Percentiles rank a stretch among this genome's conserved stretches.
These are phyloP conservation scores for Ceratobasidium sp. DNA, from an alignment of 1,284 basidiomycete species.

Conservation along the genomic window DNA sequence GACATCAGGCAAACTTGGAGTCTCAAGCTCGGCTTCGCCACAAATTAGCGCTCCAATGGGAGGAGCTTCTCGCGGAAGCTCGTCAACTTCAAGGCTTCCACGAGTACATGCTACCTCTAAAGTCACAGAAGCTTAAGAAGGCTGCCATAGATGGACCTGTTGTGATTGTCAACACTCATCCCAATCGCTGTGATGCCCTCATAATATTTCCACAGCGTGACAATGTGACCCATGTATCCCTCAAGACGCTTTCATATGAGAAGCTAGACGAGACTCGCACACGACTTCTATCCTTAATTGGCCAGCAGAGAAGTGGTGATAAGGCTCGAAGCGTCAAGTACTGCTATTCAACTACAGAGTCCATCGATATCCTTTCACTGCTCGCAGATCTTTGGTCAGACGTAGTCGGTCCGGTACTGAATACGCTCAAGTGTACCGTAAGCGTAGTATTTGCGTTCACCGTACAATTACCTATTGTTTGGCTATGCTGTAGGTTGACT, in stretches of 20 bases:
- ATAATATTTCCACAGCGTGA: conserved; percentile 41
- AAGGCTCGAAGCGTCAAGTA: background rate
- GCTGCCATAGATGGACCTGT: conserved; percentile 51
- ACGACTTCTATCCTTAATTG: background rate
- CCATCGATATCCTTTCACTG: background rate
- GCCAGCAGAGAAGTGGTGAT: background rate
- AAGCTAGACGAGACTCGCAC: background rate
- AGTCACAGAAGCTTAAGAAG: conserved; percentile 43
- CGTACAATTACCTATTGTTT: background rate
- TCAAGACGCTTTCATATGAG: background rate
- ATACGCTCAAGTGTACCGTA: conserved; percentile 6
- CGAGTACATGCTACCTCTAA: conserved; percentile 43
- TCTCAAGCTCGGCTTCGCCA: conserved; percentile 18
- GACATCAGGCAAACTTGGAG: background rate
- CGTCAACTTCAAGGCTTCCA: conserved; percentile 30
- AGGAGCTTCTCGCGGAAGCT: conserved; percentile 24
- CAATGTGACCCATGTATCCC: conserved; percentile 10
- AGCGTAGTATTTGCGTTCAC: background rate
- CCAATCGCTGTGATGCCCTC: conserved; percentile 51
- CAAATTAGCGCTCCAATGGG: conserved; percentile 22
- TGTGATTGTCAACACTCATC: conserved; percentile 51
- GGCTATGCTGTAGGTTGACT: conserved; percentile 21
- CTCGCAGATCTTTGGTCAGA: conserved; percentile 21
- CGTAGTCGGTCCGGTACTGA: conserved; percentile 31
- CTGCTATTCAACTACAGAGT: background rate